Percentiles rank a stretch among this genome's conserved stretches.
Evolutionary conservation across 2,329 filamentous ascomycete genomes (phyloP).

Genomic region (Pochonia chlamydosporia): DNA sequence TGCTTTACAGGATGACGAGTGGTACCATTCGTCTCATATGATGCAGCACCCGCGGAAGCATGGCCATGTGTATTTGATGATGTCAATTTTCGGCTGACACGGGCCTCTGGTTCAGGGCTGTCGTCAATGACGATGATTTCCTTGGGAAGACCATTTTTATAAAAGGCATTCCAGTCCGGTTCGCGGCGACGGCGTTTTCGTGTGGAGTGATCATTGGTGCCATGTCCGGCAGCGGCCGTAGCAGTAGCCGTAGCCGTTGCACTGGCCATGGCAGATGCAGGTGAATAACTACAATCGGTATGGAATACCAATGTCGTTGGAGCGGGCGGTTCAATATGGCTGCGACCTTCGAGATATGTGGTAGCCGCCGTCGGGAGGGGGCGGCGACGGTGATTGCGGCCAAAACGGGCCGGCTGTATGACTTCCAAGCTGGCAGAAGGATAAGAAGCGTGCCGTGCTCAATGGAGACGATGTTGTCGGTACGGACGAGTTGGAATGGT

Average conservation of each 20-base stretch:
- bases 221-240: no score
- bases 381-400: slow-evolving; percentile 23
- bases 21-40: slow-evolving; percentile 15
- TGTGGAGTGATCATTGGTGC: slow-evolving; percentile 20
- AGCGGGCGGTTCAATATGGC: slow-evolving; percentile 16
- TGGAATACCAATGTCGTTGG: slow-evolving; percentile 11
- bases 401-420: slow-evolving; percentile 22
- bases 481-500: slow-evolving; percentile 10
- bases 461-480: slow-evolving; percentile 19
- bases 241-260: slow-evolving; percentile 8
- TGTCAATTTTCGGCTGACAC: slow-evolving; percentile 33
- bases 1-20: slow-evolving; percentile 61
- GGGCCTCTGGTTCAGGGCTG: slow-evolving; percentile 52
- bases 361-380: slow-evolving; percentile 22
- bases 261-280: slow-evolving; percentile 17
- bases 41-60: slow-evolving; percentile 19
- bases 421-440: slow-evolving; percentile 19
- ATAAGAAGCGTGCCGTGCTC: slow-evolving; percentile 18
- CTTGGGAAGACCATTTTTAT: slow-evolving; percentile 75
- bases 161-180: slow-evolving; percentile 76
- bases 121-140: slow-evolving; percentile 84
- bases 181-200: slow-evolving; percentile 54
- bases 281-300: slow-evolving; percentile 14
- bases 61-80: slow-evolving; percentile 19
- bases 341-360: slow-evolving; percentile 12